Base-by-base conservation (phyloP, 148 eudicot genomes). In the Arctostaphylos glauca region DNA sequence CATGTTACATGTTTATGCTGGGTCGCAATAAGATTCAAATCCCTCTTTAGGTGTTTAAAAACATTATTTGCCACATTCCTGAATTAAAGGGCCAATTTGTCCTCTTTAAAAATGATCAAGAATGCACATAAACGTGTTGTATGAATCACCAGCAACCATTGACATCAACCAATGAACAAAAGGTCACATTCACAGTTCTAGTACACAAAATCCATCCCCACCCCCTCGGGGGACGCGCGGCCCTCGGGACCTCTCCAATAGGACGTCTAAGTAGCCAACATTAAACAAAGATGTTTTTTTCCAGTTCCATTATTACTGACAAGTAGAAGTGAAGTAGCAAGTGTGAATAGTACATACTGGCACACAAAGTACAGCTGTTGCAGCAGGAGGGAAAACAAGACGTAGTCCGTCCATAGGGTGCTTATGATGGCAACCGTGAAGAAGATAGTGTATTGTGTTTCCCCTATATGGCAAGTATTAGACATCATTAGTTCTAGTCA, bases 361-460 rank as follows among this genome's bases (percentile, higher is more conserved):
- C 68, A 90, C 80, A 67, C 84, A 84, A 14, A 96, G 84, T 67
- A 96, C 71, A 81, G 97, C 95, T 70, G 99, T 92, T 82, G 93
- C 99, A 80, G 94, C 86, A 58, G 99, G 99, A 77, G 98, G 99
- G 79, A 96, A 96, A 74, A 96, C 99, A 72, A 96, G 99, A 74
- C 99, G 95, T 50, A 94, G 87, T 62, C 93, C 93, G 88, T 96
- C 99, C 97, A 91, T 92, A 38, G 99, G 99, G 81, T 96, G 99
- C 89, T 96, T 96, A 84, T 94, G 99, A 86, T 96, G 99, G 85
- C 97, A 94, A 56, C 99, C 99, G 84, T 96, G 99, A 83, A 96
- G 84, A 87, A 94, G 98, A 89, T 94, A 96, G 84, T 96, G 98
- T 38, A 88, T 7, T 1, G 99, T 96, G 89, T 96, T 96, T 25